Conservation (phyloP, 1,284 basidiomycete genomes). For the Butyriboletus appendiculatus region DNA sequence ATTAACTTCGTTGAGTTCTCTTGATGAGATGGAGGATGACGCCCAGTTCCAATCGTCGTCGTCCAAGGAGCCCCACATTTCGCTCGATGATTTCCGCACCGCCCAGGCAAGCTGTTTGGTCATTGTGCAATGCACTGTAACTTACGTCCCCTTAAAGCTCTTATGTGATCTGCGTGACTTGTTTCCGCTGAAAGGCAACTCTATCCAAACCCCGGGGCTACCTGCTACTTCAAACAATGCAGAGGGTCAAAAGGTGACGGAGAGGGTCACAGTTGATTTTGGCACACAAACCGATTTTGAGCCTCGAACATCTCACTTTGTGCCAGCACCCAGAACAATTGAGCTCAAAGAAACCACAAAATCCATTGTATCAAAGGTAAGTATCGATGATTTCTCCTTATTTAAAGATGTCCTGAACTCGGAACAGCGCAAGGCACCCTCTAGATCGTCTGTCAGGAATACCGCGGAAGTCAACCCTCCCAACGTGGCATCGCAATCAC, state of each 20-base stretch:
- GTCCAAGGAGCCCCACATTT: constrained; percentile 27
- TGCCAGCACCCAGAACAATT: constrained; percentile 8
- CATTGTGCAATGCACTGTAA: neutral
- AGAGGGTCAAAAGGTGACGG: neutral
- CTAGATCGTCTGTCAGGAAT: constrained; percentile 20
- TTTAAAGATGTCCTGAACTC: constrained; percentile 3
- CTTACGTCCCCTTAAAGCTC: constrained; percentile 26
- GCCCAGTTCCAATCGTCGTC: constrained; percentile 16
- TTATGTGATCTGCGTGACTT: constrained; percentile 30
- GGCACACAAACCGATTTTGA: constrained; percentile 32
- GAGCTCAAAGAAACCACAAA: constrained; percentile 23
- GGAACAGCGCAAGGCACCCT: constrained; percentile 32
- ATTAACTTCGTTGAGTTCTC: constrained; percentile 71
- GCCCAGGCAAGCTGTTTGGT: constrained; percentile 37
- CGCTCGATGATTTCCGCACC: constrained; percentile 42
- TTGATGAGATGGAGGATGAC: constrained; percentile 60
- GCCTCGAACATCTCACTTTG: constrained; percentile 1
- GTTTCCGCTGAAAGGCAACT: constrained; percentile 10
- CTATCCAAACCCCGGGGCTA: neutral
- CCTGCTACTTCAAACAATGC: neutral
- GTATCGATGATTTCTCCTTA: neutral
- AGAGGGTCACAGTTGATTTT: constrained; percentile 22
- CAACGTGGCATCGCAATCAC: constrained; percentile 16
- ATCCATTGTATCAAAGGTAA: constrained; percentile 21
- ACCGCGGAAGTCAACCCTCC: constrained; percentile 15